A percentile compares a stretch with the other conserved stretches of the same genome.
These are phyloP conservation scores for Powellomyces hirtus DNA, from an alignment of 192 early-diverging fungal species.

Conservation along the genomic window DNA sequence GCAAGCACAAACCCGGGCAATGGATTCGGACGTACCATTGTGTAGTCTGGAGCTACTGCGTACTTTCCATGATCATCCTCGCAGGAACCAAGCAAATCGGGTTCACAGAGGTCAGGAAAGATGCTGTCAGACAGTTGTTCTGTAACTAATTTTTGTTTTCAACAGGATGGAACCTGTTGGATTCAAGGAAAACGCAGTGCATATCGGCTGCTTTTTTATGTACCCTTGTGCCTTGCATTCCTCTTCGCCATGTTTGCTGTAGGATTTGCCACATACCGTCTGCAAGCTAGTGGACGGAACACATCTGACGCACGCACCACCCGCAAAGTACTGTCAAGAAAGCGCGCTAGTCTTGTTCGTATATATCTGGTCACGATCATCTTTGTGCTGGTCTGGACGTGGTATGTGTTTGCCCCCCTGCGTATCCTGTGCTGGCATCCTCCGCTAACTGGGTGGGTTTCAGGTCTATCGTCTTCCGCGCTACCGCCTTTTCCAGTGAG, in stretches of 20 bases:
- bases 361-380: slow-evolving; percentile 16
- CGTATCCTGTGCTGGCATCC: too few species aligned
- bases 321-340: background rate
- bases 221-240: slow-evolving; percentile 3
- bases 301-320: background rate
- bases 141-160: background rate
- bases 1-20: background rate
- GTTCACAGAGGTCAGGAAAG: background rate
- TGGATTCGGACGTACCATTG: background rate
- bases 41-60: slow-evolving; percentile 12
- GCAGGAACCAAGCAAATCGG: slow-evolving; percentile 6
- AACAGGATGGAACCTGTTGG: slow-evolving; percentile 22
- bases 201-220: slow-evolving; percentile 15
- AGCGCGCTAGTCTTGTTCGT: slow-evolving; percentile 1
- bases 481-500: slow-evolving; percentile 5
- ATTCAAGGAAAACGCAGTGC: slow-evolving; percentile 12
- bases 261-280: background rate
- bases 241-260: slow-evolving; percentile 3
- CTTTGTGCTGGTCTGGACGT: slow-evolving; percentile 5
- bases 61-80: slow-evolving; percentile 2
- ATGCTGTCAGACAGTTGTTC: too few species aligned
- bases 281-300: background rate
- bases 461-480: slow-evolving; percentile 19
- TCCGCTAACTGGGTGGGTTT: too few species aligned
- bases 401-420: background rate